These are phyloP conservation scores for Apiospora hydei DNA, from an alignment of 2,329 filamentous ascomycete genomes.

Conservation along the genomic window DNA sequence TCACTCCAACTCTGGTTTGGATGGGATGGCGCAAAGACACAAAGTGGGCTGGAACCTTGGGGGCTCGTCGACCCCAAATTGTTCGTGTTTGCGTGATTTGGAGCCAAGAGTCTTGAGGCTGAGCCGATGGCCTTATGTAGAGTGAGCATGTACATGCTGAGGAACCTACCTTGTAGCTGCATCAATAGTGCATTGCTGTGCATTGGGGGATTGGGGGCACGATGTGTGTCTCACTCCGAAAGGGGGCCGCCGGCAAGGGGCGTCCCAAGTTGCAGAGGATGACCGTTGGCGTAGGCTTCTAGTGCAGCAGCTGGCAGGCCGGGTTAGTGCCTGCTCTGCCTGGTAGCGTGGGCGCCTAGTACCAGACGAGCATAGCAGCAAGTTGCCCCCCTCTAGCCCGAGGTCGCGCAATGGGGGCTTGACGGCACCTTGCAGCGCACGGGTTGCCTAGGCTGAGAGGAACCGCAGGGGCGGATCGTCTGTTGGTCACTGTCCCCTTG, in stretches of 20 bases:
- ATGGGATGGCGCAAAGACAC: conserved; percentile 15
- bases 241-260: not conserved
- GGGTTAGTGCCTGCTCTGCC: not conserved
- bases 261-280: conserved; percentile 6
- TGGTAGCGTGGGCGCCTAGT: not conserved
- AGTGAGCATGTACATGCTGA: not conserved
- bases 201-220: not conserved
- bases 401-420: conserved; percentile 16
- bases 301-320: conserved; percentile 7
- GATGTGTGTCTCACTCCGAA: conserved; percentile 1
- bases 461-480: conserved; percentile 15
- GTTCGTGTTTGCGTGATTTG: conserved; percentile 12
- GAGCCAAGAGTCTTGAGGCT: conserved; percentile 5
- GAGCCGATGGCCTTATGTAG: conserved; percentile 6
- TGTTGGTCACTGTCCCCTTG: conserved; percentile 13
- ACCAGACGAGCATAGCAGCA: not conserved
- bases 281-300: conserved; percentile 6
- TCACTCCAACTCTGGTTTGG: not conserved
- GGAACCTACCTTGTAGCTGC: conserved; percentile 1
- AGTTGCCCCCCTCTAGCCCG: not conserved
- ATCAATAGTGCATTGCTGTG: conserved; percentile 1
- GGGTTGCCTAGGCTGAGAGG: not conserved
- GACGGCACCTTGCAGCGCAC: conserved; percentile 16
- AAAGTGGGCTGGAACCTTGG: conserved; percentile 3
- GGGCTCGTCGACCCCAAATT: conserved; percentile 7